A percentile compares a stretch with the other conserved stretches of the same genome.
Conservation (phyloP, 2,329 filamentous ascomycete genomes). For the Alternaria brassicae region DNA sequence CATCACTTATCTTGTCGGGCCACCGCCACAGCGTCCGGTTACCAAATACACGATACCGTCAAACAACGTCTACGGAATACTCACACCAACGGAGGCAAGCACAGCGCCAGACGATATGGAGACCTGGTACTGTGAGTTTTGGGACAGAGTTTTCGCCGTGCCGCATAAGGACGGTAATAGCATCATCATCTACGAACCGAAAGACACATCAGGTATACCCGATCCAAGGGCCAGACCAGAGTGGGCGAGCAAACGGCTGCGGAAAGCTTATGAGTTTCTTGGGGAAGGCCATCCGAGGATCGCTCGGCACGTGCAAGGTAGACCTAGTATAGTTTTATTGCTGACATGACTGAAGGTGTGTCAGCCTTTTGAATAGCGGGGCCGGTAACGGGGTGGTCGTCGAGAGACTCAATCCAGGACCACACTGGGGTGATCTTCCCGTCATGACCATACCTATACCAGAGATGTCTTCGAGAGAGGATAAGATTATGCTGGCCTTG, state of each 20-base stretch:
- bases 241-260: neutral
- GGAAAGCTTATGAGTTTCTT: neutral
- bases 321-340: no score
- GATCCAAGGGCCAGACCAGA: neutral
- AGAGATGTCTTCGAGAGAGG: neutral
- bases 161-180: neutral
- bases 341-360: neutral
- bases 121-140: conserved; percentile 2
- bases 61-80: neutral
- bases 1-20: neutral
- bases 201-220: neutral
- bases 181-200: neutral
- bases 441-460: conserved; percentile 8
- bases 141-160: neutral
- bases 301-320: neutral
- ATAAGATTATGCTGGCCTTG: conserved; percentile 10
- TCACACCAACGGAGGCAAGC: neutral
- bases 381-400: neutral
- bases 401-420: conserved; percentile 7
- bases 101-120: neutral
- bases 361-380: neutral
- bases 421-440: neutral
- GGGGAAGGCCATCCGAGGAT: neutral
- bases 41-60: neutral
- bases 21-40: neutral